Base-by-base conservation (phyloP, 768 basidiomycete species). In the Pholiota conissans region DNA sequence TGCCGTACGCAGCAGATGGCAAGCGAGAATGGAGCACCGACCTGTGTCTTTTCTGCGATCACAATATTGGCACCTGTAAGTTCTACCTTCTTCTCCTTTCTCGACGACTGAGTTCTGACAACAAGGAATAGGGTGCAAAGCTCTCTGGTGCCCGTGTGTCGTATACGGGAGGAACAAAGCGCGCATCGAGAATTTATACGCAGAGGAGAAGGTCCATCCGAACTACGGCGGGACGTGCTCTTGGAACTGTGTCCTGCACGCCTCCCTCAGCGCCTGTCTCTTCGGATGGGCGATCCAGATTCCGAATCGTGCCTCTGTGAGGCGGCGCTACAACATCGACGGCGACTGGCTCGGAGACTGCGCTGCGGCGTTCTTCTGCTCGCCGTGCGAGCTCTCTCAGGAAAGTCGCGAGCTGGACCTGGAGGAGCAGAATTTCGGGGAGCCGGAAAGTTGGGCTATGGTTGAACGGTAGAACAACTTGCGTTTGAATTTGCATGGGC, bases 381-480 rank as follows among this genome's bases (percentile, higher is more conserved):
- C 67, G 0, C 68, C 76, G 14, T 80, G 79, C 61, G 71, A 67
- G 20, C 71, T 78, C 34, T 67, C 71, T 1, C 77, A 78, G 61
- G 76, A 77, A 60, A 72, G 69, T 55, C 65, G 70, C 24, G 77
- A 79, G 58, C 58, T 79, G 22, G 69, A 68, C 52, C 60, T 73
- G 29, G 78, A 80, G 61, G 78, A 79, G 65, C 56, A 62, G 37
- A 70, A 64, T 34, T 59, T 67, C 32, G 37, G 32, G 9, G 42
- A 52, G 13, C 27, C 50, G 2, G 22, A 2, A n/a, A 52, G 14
- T 9, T 52, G 50, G 35, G 32, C 35, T 16, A 18, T 9, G 18
- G 20, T 2, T 20, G 34, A 50, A 9, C 22, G 34, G 34, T 26
- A 20, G 24, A 26, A 18, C 27, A 26, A n/a, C n/a, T 13, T n/a